Evolutionary conservation across 2,329 filamentous ascomycete genomes (phyloP).

Genomic region (Reticulascus tulasneorum): DNA sequence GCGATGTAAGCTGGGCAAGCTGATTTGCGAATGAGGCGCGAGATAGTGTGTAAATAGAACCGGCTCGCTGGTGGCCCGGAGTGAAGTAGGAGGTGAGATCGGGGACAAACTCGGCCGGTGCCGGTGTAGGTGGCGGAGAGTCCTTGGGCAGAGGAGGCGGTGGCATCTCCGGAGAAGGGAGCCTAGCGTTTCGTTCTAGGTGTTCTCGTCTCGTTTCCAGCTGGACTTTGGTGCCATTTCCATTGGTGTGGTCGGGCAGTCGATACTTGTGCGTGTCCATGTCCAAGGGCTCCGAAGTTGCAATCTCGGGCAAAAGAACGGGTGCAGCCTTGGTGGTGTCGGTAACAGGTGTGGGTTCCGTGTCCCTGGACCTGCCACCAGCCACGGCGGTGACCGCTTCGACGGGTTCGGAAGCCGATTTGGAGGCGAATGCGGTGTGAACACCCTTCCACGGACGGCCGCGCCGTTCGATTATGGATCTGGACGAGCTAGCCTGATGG

Average conservation of each 20-base stretch:
- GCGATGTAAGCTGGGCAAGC: slow-evolving; percentile 84
- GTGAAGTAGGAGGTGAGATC: slow-evolving; percentile 63
- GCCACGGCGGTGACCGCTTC: too few species aligned
- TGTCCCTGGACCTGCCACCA: too few species aligned
- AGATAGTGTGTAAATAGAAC: slow-evolving; percentile 91
- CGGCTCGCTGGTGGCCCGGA: slow-evolving; percentile 63
- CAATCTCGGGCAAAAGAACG: slow-evolving; percentile 46
- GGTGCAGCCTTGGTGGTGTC: slow-evolving; percentile 22
- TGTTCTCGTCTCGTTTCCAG: slow-evolving; percentile 55
- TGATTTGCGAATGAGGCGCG: slow-evolving; percentile 91
- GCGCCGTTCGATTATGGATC: slow-evolving; percentile 55
- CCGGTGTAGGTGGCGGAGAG: slow-evolving; percentile 28
- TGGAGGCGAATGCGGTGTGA: slow-evolving; percentile 47
- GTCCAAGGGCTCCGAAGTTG: slow-evolving; percentile 44
- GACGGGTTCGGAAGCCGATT: slow-evolving; percentile 7
- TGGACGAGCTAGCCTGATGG: slow-evolving; percentile 53
- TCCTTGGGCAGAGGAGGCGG: slow-evolving; percentile 48
- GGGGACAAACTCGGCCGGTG: slow-evolving; percentile 40
- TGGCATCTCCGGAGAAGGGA: slow-evolving; percentile 31
- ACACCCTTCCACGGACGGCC: slow-evolving; percentile 71
- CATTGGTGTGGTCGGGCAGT: slow-evolving; percentile 65
- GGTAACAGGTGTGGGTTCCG: slow-evolving; percentile 22
- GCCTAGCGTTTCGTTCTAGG: slow-evolving; percentile 44
- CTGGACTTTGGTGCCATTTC: slow-evolving; percentile 63
- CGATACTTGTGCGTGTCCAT: slow-evolving; percentile 74